Evolutionary conservation across 192 early-diverging fungal genomes (phyloP).

Genomic region (Mortierella antarctica): DNA sequence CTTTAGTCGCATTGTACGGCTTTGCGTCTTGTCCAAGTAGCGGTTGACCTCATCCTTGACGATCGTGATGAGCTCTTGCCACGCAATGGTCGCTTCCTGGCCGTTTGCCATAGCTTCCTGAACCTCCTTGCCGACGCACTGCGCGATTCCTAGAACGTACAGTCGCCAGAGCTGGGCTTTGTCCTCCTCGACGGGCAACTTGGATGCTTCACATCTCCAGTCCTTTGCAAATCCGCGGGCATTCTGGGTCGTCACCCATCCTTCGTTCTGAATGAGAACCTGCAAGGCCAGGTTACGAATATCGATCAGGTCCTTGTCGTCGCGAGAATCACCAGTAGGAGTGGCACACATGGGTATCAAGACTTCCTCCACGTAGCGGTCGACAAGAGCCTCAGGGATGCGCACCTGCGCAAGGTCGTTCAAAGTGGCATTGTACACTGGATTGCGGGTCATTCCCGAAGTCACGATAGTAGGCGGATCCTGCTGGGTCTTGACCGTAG

Average conservation of each 20-base stretch:
- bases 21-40: conserved; percentile 28
- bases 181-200: conserved; percentile 21
- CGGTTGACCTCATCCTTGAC: conserved; percentile 28
- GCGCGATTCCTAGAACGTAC: conserved; percentile 5
- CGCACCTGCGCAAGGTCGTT: conserved; percentile 7
- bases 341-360: conserved; percentile 23
- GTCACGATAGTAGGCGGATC: background rate
- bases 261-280: background rate
- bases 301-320: conserved; percentile 25
- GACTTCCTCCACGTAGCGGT: conserved; percentile 35
- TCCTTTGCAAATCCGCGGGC: conserved; percentile 16
- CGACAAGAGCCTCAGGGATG: conserved; percentile 13
- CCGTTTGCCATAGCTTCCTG: conserved; percentile 9
- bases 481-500: background rate
- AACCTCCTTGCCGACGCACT: conserved; percentile 27
- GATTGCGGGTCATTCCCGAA: background rate
- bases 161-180: conserved; percentile 1
- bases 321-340: conserved; percentile 6
- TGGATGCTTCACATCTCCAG: conserved; percentile 20
- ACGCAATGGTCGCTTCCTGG: conserved; percentile 7
- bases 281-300: conserved; percentile 17
- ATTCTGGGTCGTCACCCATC: conserved; percentile 28
- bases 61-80: conserved; percentile 26
- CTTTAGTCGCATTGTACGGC: conserved; percentile 18
- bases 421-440: conserved; percentile 11